Percentiles rank a stretch among this genome's conserved stretches.
Evolutionary conservation across 129 eudicot species (phyloP).

Genomic region (Scalesia atractyloides): DNA sequence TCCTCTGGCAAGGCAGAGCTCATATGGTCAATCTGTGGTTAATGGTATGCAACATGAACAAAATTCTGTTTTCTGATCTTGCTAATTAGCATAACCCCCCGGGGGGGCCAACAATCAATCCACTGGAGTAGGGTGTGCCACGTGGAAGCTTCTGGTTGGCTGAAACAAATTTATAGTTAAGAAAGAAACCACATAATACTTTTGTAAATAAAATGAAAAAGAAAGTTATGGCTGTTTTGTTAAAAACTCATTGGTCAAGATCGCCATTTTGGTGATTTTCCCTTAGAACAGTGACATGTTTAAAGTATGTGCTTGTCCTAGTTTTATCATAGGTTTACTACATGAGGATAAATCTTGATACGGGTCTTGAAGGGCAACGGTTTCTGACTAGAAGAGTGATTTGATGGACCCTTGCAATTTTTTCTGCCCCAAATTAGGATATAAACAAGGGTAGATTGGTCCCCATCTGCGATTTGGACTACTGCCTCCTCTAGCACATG

Average conservation of each 20-base stretch:
- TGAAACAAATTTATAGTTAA: too few species aligned
- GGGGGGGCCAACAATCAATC: too few species aligned
- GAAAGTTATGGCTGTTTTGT: neutral
- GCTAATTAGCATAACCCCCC: neutral
- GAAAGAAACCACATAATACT: too few species aligned
- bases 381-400: conserved; percentile 2
- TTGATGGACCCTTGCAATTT: conserved; percentile 9
- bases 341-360: neutral
- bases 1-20: conserved; percentile 58
- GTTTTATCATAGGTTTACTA: conserved; percentile 13
- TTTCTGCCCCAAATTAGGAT: neutral
- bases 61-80: neutral
- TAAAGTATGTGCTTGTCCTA: neutral
- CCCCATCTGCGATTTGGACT: neutral
- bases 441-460: conserved; percentile 1
- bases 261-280: neutral
- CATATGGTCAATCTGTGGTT: conserved; percentile 75
- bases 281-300: conserved; percentile 12
- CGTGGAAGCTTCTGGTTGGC: too few species aligned
- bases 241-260: neutral
- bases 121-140: too few species aligned
- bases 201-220: too few species aligned
- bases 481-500: neutral
- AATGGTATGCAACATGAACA: conserved; percentile 58
- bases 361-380: conserved; percentile 7